Evolutionary conservation across 1,139 yeast species (phyloP).

Genomic region (Geotrichum fermentans): DNA sequence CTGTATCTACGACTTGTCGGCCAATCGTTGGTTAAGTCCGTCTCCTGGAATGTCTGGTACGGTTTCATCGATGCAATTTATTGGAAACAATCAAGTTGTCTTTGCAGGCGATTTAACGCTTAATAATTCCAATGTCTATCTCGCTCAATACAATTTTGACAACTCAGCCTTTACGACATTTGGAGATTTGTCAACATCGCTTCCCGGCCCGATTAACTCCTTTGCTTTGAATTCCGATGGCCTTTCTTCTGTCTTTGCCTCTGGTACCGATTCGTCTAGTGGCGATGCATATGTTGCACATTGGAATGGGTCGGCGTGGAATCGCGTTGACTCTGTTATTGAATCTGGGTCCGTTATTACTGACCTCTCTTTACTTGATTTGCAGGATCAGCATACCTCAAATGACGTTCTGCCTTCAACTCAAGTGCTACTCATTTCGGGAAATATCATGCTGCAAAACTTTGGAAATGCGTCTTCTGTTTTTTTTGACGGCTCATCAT

Average conservation of each 20-base stretch:
- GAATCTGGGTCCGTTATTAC: slow-evolving; percentile 31
- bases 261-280: slow-evolving; percentile 46
- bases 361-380: slow-evolving; percentile 36
- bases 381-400: slow-evolving; percentile 34
- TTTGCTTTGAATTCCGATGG: slow-evolving; percentile 51
- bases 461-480: slow-evolving; percentile 67
- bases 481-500: slow-evolving; percentile 58
- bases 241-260: slow-evolving; percentile 50
- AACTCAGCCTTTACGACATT: slow-evolving; percentile 28
- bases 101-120: slow-evolving; percentile 58
- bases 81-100: slow-evolving; percentile 48
- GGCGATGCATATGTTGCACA: slow-evolving; percentile 33
- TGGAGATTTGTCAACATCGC: slow-evolving; percentile 26
- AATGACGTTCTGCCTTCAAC: slow-evolving; percentile 42
- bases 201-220: slow-evolving; percentile 44
- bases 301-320: slow-evolving; percentile 37
- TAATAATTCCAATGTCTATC: slow-evolving; percentile 39
- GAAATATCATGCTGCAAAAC: slow-evolving; percentile 47
- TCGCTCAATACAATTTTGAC: slow-evolving; percentile 53
- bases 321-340: slow-evolving; percentile 38
- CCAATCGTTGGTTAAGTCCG: slow-evolving; percentile 53
- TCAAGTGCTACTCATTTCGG: slow-evolving; percentile 56
- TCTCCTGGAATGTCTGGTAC: slow-evolving; percentile 48
- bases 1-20: slow-evolving; percentile 60
- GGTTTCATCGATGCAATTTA: slow-evolving; percentile 53